phyloP scores from a whole-genome alignment of 2,329 filamentous ascomycete genomes.

The Ophiostoma novo-ulmi region DNA sequence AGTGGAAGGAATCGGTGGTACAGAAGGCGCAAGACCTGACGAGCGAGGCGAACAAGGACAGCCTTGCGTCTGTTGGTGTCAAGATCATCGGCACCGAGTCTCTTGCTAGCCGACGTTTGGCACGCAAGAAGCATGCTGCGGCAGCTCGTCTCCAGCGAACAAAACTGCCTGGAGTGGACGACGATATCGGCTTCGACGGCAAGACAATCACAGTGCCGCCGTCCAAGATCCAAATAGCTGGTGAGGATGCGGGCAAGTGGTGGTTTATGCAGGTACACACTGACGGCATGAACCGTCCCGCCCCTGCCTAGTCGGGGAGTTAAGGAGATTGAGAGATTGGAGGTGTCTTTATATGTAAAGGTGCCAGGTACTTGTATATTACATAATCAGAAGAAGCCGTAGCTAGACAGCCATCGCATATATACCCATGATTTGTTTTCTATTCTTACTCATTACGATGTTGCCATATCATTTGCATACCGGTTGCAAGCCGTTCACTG shows the following conservation, averaged over 20 bases:
- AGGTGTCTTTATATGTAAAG: neutral
- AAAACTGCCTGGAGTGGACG: constrained; percentile 43
- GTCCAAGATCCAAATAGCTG: constrained; percentile 45
- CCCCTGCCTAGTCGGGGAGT: constrained; percentile 7
- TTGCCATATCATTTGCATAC: neutral
- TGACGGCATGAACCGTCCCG: constrained; percentile 24
- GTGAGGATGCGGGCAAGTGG: constrained; percentile 40
- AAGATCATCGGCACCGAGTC: constrained; percentile 25
- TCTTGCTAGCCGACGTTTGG: constrained; percentile 31
- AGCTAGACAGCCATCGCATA: constrained; percentile 1
- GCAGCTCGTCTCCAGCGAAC: constrained; percentile 50
- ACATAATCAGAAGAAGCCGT: neutral
- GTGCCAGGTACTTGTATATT: neutral
- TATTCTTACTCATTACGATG: neutral
- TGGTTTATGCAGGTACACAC: constrained; percentile 50
- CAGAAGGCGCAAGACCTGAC: constrained; percentile 47
- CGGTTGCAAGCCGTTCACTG: too few relatives aligned
- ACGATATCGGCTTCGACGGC: constrained; percentile 36
- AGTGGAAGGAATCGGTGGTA: constrained; percentile 52
- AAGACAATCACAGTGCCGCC: constrained; percentile 30
- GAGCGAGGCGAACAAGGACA: constrained; percentile 23
- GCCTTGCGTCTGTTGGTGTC: constrained; percentile 24
- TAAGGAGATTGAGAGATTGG: too few relatives aligned
- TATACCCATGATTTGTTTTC: neutral
- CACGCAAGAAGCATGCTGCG: constrained; percentile 29